Percentiles rank a stretch among this genome's conserved stretches.
These are phyloP conservation scores for Serendipita sp. DNA, from an alignment of 768 basidiomycete species.

Conservation along the genomic window DNA sequence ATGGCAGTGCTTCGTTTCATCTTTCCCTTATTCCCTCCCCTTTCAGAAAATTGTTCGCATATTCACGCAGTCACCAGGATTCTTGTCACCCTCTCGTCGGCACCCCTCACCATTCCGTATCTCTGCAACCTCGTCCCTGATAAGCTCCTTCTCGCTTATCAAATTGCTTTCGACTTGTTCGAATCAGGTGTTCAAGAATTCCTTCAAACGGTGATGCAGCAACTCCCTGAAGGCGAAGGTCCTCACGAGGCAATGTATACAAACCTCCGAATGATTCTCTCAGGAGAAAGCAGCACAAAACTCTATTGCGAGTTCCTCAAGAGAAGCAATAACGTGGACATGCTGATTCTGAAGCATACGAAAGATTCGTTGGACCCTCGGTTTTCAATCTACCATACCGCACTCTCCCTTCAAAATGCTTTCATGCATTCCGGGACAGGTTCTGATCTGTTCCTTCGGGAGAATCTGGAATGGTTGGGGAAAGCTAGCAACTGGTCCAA, in stretches of 20 bases:
- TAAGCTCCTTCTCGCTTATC: conserved; percentile 72
- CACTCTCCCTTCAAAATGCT: conserved; percentile 90
- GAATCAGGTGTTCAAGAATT: conserved; percentile 93
- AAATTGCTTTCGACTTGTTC: conserved; percentile 88
- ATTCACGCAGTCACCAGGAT: conserved; percentile 74
- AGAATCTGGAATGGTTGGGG: conserved; percentile 93
- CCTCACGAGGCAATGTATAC: conserved; percentile 49
- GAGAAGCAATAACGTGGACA: conserved; percentile 84
- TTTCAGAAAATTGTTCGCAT: conserved; percentile 60
- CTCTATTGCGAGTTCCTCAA: conserved; percentile 91
- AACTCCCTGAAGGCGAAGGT: conserved; percentile 43
- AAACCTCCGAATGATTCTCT: conserved; percentile 67
- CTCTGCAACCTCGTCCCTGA: conserved; percentile 53
- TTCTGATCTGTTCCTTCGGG: conserved; percentile 81
- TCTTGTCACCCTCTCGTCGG: conserved; percentile 73
- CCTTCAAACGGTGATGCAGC: conserved; percentile 55
- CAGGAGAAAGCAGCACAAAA: conserved; percentile 83
- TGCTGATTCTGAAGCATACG: conserved; percentile 80
- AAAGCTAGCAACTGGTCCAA: conserved; percentile 97
- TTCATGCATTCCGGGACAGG: conserved; percentile 98
- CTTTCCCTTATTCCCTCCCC: conserved; percentile 73
- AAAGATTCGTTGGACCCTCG: conserved; percentile 89
- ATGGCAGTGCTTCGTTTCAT: conserved; percentile 65
- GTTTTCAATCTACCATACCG: conserved; percentile 94
- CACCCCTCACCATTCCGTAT: conserved; percentile 54